Conservation (phyloP, 2,329 filamentous ascomycete genomes). For the Daldinia eschscholtzii region DNA sequence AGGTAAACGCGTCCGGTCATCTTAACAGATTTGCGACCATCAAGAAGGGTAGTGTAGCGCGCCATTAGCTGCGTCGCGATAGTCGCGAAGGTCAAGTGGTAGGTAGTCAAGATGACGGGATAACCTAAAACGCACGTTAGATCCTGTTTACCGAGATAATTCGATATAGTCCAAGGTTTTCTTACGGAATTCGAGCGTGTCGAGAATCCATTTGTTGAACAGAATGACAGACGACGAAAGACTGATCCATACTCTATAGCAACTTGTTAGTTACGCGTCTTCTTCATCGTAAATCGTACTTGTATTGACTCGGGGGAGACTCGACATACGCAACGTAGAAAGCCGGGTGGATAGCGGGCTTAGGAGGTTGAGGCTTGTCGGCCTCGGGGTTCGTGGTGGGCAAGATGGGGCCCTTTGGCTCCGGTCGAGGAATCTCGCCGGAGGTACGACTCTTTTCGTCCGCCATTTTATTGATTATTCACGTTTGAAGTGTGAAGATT, state of each 20-base stretch:
- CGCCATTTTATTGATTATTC: conserved; percentile 63
- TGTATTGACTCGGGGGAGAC: conserved; percentile 9
- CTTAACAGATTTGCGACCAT: conserved; percentile 94
- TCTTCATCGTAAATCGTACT: conserved; percentile 4
- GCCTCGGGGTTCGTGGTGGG: conserved; percentile 83
- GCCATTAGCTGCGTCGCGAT: conserved; percentile 95
- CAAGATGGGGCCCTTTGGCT: conserved; percentile 72
- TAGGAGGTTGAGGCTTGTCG: conserved; percentile 77
- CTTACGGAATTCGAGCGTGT: conserved; percentile 86
- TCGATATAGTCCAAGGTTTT: conserved; percentile 14
- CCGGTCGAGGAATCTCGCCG: conserved; percentile 76
- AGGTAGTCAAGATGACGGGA: conserved; percentile 90
- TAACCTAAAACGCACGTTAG: conserved; percentile 64
- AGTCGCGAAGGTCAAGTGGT: conserved; percentile 93
- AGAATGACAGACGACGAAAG: conserved; percentile 95
- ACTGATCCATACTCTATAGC: conserved; percentile 84
- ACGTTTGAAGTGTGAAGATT: conserved; percentile 30
- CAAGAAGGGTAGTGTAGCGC: conserved; percentile 87
- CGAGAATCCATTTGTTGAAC: conserved; percentile 99
- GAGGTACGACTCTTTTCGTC: conserved; percentile 89
- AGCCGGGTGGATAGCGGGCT: conserved; percentile 79
- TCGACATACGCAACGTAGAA: conserved; percentile 80
- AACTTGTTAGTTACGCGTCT: conserved; percentile 32
- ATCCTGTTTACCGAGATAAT: conserved; percentile 55
- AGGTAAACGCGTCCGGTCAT: conserved; percentile 97